phyloP scores from a whole-genome alignment of 768 basidiomycete species.

The Sarcodon sp. region DNA sequence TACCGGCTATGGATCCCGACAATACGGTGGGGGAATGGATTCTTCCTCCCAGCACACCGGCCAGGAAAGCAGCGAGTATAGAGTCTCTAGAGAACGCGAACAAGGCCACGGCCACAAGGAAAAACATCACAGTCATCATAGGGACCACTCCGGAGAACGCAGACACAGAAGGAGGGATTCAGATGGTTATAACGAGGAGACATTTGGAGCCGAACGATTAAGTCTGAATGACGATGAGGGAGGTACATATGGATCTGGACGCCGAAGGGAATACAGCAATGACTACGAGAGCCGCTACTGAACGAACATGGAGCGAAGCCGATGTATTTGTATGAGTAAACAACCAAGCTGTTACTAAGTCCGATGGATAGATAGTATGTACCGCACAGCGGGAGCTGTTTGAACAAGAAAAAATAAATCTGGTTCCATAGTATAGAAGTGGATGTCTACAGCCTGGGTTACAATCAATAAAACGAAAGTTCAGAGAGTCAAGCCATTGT shows the following conservation, averaged over 20 bases:
- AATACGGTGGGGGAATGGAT: background rate
- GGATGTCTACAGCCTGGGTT: no score
- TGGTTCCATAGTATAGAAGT: no score
- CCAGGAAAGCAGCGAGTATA: slow-evolving; percentile 6
- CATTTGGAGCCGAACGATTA: slow-evolving; percentile 39
- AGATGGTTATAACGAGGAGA: slow-evolving; percentile 23
- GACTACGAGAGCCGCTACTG: no score
- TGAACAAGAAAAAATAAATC: no score
- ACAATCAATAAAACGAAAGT: no score
- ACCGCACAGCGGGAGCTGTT: no score
- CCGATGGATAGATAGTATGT: no score
- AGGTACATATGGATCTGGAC: slow-evolving; percentile 5
- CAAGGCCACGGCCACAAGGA: background rate
- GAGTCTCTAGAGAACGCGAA: slow-evolving; percentile 4
- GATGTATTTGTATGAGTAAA: no score
- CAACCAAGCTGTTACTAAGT: no score
- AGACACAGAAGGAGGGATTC: slow-evolving; percentile 1
- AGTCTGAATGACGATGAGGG: slow-evolving; percentile 24
- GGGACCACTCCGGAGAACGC: slow-evolving; percentile 1
- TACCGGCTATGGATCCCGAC: slow-evolving; percentile 3
- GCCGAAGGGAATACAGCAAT: no score
- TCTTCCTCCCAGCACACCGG: background rate
- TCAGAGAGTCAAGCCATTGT: no score
- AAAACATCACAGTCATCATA: background rate
- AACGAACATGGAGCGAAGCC: no score